phyloP scores from a whole-genome alignment of 1,284 basidiomycete species.

The Leccinum pachyderme region DNA sequence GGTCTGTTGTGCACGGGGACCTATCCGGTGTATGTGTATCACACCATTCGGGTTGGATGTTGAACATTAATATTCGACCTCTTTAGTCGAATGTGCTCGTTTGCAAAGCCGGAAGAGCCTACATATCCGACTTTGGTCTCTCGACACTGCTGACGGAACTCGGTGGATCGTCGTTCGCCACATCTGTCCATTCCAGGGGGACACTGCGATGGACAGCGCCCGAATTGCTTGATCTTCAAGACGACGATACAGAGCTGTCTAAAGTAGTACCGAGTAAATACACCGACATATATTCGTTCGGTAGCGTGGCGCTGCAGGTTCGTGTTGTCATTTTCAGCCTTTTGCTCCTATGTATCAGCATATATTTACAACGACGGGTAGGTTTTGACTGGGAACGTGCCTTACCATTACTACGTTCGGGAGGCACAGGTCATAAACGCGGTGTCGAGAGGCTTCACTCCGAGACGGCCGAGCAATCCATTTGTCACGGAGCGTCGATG shows the following conservation, averaged over 20 bases:
- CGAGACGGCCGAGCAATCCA: slow-evolving; percentile 5
- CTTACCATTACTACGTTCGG: slow-evolving; percentile 13
- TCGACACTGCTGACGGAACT: slow-evolving; percentile 21
- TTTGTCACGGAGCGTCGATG: slow-evolving; percentile 13
- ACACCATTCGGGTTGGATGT: not conserved
- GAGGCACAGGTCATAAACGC: slow-evolving; percentile 10
- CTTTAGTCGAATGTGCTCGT: slow-evolving; percentile 6
- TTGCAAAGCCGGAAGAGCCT: not conserved
- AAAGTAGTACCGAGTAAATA: slow-evolving; percentile 1
- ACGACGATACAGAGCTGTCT: slow-evolving; percentile 6
- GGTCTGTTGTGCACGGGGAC: slow-evolving; percentile 14
- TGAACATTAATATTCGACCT: not conserved
- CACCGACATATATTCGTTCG: slow-evolving; percentile 19
- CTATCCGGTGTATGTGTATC: slow-evolving; percentile 10
- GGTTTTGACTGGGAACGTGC: slow-evolving; percentile 15
- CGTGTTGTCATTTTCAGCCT: not conserved
- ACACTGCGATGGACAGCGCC: slow-evolving; percentile 22
- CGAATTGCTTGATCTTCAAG: slow-evolving; percentile 13
- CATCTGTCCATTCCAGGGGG: slow-evolving; percentile 11
- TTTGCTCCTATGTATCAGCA: not conserved
- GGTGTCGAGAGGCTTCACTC: slow-evolving; percentile 8
- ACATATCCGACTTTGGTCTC: slow-evolving; percentile 17
- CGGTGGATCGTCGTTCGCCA: slow-evolving; percentile 11
- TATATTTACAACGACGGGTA: not conserved
- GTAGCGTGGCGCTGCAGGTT: slow-evolving; percentile 20